Conservation (phyloP, 2,329 filamentous ascomycete species). For the Cryphonectria nitschkei region DNA sequence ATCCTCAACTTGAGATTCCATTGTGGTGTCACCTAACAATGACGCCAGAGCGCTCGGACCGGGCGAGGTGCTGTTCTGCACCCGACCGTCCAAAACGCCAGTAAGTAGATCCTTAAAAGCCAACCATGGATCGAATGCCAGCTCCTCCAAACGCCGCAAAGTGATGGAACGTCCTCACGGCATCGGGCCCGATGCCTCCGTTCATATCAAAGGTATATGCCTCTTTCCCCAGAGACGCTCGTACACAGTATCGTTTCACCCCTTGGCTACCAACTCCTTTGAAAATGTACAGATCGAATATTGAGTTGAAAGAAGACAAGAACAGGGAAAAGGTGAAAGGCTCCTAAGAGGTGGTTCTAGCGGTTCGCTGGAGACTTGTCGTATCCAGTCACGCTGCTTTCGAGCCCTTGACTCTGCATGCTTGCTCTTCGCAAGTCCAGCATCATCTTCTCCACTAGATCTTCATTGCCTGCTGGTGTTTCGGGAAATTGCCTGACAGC, state of each 20-base stretch:
- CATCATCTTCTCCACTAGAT: conserved; percentile 58
- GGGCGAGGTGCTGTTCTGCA: neutral
- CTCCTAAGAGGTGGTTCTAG: neutral
- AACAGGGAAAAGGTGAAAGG: neutral
- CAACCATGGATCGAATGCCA: conserved; percentile 6
- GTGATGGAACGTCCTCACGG: neutral
- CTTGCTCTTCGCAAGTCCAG: conserved; percentile 51
- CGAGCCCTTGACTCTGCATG: conserved; percentile 21
- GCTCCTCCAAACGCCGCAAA: neutral
- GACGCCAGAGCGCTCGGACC: neutral
- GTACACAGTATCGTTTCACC: neutral
- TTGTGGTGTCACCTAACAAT: neutral
- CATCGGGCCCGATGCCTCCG: neutral
- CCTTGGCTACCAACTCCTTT: neutral
- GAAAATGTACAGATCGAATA: neutral
- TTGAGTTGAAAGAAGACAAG: neutral
- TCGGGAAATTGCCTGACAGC: conserved; percentile 42
- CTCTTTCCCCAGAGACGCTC: neutral
- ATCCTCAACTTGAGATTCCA: neutral
- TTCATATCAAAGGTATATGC: neutral
- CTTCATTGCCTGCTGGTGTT: conserved; percentile 49
- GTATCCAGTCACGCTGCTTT: neutral
- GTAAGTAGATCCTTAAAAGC: neutral
- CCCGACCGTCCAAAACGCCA: neutral
- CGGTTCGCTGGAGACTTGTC: neutral